phyloP scores from a whole-genome alignment of 495 filamentous ascomycete species.

The Pseudoneurospora amorphoporcata region DNA sequence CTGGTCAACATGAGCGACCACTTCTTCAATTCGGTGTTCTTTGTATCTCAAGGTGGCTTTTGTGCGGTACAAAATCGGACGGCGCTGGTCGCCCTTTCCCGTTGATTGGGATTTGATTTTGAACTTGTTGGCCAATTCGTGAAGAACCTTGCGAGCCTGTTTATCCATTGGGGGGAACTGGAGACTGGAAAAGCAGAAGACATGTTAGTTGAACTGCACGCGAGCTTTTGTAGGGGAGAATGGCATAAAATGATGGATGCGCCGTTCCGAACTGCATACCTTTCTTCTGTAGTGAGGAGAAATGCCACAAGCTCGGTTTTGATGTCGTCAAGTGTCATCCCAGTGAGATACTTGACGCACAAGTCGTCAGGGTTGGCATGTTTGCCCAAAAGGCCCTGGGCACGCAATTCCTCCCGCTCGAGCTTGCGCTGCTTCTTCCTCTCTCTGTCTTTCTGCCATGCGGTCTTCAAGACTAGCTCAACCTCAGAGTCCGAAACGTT shows the following conservation, averaged over 20 bases:
- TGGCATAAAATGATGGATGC: neutral
- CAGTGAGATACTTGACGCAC: constrained; percentile 59
- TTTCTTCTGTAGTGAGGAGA: constrained; percentile 50
- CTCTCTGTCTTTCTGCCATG: constrained; percentile 67
- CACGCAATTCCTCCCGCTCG: constrained; percentile 67
- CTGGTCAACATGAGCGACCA: constrained; percentile 24
- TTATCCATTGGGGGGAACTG: constrained; percentile 79
- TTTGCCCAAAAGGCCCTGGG: constrained; percentile 66
- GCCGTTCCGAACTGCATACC: constrained; percentile 35
- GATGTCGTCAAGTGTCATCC: constrained; percentile 62
- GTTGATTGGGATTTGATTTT: constrained; percentile 73
- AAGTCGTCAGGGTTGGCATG: constrained; percentile 53
- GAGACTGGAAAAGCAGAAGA: constrained; percentile 38
- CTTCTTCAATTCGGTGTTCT: constrained; percentile 29
- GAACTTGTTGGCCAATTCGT: constrained; percentile 60
- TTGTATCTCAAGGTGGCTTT: constrained; percentile 45
- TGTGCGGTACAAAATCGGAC: constrained; percentile 69
- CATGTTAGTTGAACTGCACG: constrained; percentile 7
- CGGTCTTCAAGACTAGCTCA: constrained; percentile 44
- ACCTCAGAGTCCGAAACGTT: constrained; percentile 69
- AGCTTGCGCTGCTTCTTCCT: constrained; percentile 74
- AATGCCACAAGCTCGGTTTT: constrained; percentile 63
- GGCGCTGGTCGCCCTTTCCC: constrained; percentile 63
- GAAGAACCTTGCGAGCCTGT: constrained; percentile 60
- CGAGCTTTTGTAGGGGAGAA: neutral